Base-by-base conservation (phyloP, 2,329 filamentous ascomycete genomes). In the Fusarium chlamydosporum region DNA sequence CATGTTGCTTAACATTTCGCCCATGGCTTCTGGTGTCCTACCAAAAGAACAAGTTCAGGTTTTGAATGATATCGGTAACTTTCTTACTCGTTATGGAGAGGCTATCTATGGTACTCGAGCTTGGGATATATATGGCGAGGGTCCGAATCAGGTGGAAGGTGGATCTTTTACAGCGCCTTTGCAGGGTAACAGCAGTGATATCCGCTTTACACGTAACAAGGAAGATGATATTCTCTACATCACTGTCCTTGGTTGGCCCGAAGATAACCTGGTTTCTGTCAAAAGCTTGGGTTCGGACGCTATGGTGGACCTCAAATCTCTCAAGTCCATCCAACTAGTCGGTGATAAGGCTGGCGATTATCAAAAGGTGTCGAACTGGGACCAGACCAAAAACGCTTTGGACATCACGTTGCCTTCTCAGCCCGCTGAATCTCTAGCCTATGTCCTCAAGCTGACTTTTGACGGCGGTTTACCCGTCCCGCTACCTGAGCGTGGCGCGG, bases 191-290 rank as follows among this genome's bases (percentile, higher is more conserved):
- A 63, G 58, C 23, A 63, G 58, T 3, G 60, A 63, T n/a, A 12
- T 63, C 4, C 60, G 60, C 1, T 63, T 63, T 11, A 63, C 60
- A 0, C 60, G 60, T 2, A 63, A 63, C 26, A 62, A 63, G 5
- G 23, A 26, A 1, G 48, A 29, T 3, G 6, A 43, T 23, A 12
- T 33, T 29, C 58, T 63, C 15, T 63, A 63, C 3, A 37, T 61
- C 3, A 42, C 60, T 2, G 42, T 63, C 9, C 58, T 63, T 2
- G 60, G 60, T 8, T 63, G 60, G 60, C 60, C 58, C 0, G 35
- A 55, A 1, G 50, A 63, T 15, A 23, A 18, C 1, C 41, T 63
- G 0, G 35, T 63, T 1, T 56, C 48, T 1, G 18, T 63, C 7
- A 9, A 33, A 3, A 48, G 27, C 18, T 42, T 63, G 8, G 60